Base-by-base conservation (phyloP, 306 rosid genomes). In the Gastrolobium bilobum region DNA sequence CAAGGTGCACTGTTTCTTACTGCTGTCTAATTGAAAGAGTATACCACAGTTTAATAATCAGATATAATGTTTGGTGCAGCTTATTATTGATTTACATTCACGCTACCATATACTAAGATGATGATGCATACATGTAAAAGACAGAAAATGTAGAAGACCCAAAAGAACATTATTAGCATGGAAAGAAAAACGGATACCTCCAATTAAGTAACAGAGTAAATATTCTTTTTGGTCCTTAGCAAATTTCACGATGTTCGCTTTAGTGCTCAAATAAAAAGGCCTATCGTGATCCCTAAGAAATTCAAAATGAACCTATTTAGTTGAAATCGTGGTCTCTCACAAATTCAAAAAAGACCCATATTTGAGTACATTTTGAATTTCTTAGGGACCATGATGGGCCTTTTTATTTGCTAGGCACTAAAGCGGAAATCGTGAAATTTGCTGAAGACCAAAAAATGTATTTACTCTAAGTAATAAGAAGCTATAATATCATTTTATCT, bases 1-100 rank as follows among this genome's bases (percentile, higher is more conserved):
- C 82, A 65, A 29, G 11, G 58, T 69, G 72, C 70, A 39, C 81
- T 83, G 75, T 81, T 76, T 74, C 53, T 76, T 72, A 64, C 84
- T 81, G 54, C 51, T 69, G 76, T 73, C 76, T 57, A 50, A 43
- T 57, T 57, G 46, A 74, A 52, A 5, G 57, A 35, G 15, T n/a
- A 33, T 52, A 59, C 51, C 54, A 26, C 8, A 46, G 40, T 30
- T 6, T 40, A 39, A 57, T 85, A 48, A 73, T 68, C 31, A 53
- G 11, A 51, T 62, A 8, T 72, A 40, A 61, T 80, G 59, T 6
- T 7, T 30, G 47, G 74, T 40, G 50, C 48, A 65, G 6, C 47
- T 39, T 51, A 48, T 39, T 51, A 48, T 80, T 82, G 77, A 78
- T 88, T 82, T 74, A 62, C 34, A 60, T 37, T 75, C 73, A 82